Base-by-base conservation (phyloP, 1,284 basidiomycete genomes). In the Athelia psychrophila region DNA sequence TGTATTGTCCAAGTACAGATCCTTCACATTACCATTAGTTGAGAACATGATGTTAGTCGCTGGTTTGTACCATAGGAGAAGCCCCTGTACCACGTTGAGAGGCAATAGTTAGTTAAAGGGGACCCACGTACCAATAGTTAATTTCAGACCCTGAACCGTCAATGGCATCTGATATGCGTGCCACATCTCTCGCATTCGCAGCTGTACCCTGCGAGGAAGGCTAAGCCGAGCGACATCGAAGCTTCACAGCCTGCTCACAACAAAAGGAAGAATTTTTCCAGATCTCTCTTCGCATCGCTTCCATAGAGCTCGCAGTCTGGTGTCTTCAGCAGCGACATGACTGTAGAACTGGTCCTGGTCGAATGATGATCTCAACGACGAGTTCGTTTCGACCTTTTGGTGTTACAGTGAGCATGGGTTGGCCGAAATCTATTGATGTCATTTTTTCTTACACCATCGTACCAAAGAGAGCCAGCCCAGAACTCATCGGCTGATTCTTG, bases 1-100 rank as follows among this genome's bases (percentile, higher is more conserved):
- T 46, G 44, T 46, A 46, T 46, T 46, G 44, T n/a, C 44, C 44
- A 27, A 46, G 44, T 23, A 46, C 23, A n/a, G 44, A 24, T 8
- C 44, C 44, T 46, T 9, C 9, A n/a, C 13, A 6, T 30, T 30
- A 30, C 13, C 27, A 5, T 46, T 27, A 46, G 44, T 10, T 23
- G 5, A n/a, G 8, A 27, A 24, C 5, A 46, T n/a, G 6, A 46
- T 5, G 38, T 16, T 18, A n/a, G 6, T 42, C n/a, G n/a, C 6
- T 22, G 6, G 38, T 5, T 18, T 9, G 16, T 27, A 46, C 44
- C 44, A 18, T 46, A 46, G 6, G 44, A 46, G 25, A 46, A 46
- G 8, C 44, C 44, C 44, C 44, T 46, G 44, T 24, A 5, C 9
- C 8, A 24, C 8, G 23, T 16, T 46, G 10, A 46, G 22, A 24